These are phyloP conservation scores for Russula brevipes DNA, from an alignment of 768 basidiomycete species.

Conservation along the genomic window DNA sequence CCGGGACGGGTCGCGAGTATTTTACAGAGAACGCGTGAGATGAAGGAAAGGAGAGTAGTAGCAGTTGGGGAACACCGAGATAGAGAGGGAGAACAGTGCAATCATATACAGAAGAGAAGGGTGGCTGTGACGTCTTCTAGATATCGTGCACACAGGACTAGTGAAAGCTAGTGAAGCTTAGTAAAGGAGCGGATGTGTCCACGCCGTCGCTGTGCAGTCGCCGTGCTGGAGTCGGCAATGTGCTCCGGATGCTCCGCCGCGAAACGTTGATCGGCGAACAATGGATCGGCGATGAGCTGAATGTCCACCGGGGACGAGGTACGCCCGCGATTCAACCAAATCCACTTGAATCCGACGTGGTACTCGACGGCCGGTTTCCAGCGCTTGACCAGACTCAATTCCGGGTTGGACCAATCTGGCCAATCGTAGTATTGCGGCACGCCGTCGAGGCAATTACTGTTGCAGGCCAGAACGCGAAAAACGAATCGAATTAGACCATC, in stretches of 20 bases:
- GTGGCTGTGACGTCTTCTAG: not conserved
- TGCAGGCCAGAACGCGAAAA: not conserved
- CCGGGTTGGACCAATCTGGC: constrained; percentile 43
- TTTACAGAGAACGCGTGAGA: constrained; percentile 22
- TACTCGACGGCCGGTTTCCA: constrained; percentile 44
- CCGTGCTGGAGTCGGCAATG: no score
- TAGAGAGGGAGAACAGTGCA: not conserved
- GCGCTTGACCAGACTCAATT: constrained; percentile 35
- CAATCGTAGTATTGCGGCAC: constrained; percentile 41
- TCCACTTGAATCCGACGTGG: constrained; percentile 47
- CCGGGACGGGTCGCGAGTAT: constrained; percentile 26
- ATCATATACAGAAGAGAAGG: not conserved
- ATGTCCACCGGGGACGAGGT: constrained; percentile 31
- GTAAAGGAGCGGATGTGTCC: not conserved
- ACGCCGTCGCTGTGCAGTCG: no score
- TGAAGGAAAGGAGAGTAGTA: not conserved
- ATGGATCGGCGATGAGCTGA: constrained; percentile 33
- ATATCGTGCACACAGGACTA: not conserved
- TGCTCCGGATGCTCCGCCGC: constrained; percentile 8
- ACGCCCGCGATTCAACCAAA: constrained; percentile 40
- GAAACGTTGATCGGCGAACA: constrained; percentile 40
- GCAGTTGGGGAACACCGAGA: no score
- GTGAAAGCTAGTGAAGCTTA: no score
- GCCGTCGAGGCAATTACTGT: constrained; percentile 43
- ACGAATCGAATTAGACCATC: constrained; percentile 19